Evolutionary conservation across 148 eudicot genomes (phyloP).

Genomic region (Chenopodium berlandieri): DNA sequence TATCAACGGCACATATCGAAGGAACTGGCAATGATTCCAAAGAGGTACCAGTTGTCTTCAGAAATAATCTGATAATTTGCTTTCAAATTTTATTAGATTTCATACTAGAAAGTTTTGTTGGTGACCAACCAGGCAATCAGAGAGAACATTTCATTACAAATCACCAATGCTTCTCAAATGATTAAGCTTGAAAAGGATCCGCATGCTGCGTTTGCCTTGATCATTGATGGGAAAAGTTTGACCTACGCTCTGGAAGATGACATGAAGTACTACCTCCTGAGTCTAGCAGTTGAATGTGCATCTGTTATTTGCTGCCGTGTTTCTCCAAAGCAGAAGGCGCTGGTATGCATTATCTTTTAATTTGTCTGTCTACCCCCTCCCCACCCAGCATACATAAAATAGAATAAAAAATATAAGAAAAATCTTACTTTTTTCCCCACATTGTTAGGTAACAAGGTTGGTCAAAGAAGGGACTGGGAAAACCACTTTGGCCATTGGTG

Average conservation of each 20-base stretch:
- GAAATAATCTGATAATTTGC: slow-evolving; percentile 6
- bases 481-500: slow-evolving; percentile 90
- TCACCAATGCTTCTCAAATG: slow-evolving; percentile 71
- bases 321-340: slow-evolving; percentile 93
- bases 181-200: slow-evolving; percentile 87
- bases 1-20: slow-evolving; percentile 45
- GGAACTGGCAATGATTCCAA: slow-evolving; percentile 46
- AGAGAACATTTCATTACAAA: slow-evolving; percentile 67
- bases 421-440: background rate
- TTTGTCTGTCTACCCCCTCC: background rate
- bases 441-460: slow-evolving; percentile 74
- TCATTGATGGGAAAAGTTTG: slow-evolving; percentile 85
- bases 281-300: slow-evolving; percentile 77
- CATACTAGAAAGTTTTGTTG: slow-evolving; percentile 28
- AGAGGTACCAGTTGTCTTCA: slow-evolving; percentile 47
- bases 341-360: slow-evolving; percentile 42
- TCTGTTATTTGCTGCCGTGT: slow-evolving; percentile 98
- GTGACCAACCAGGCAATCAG: slow-evolving; percentile 52
- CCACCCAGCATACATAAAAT: background rate
- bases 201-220: slow-evolving; percentile 88
- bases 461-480: slow-evolving; percentile 96
- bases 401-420: background rate
- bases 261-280: slow-evolving; percentile 68
- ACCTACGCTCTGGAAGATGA: slow-evolving; percentile 78
- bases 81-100: slow-evolving; percentile 22